These are phyloP conservation scores for Hypoxylon rubiginosum DNA, from an alignment of 2,329 filamentous ascomycete species.

Conservation along the genomic window DNA sequence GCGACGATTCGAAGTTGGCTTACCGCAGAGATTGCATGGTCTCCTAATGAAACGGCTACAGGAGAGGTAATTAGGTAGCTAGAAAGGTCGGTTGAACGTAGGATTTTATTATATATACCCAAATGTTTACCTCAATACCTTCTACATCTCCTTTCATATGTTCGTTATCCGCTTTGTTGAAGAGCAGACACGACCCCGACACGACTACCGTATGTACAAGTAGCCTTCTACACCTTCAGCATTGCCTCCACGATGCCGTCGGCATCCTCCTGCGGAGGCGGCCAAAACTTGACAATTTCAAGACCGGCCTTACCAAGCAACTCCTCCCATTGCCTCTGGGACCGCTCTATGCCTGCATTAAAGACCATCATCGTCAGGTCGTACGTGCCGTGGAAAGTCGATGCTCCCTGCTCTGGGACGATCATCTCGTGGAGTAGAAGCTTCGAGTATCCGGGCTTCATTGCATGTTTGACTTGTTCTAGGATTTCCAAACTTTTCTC, in stretches of 20 bases:
- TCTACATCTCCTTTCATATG: background rate
- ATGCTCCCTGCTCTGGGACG: constrained; percentile 44
- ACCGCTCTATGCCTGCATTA: constrained; percentile 47
- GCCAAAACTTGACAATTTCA: constrained; percentile 43
- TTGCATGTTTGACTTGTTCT: constrained; percentile 44
- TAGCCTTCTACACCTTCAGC: constrained; percentile 28
- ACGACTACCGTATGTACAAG: no score
- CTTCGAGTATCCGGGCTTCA: constrained; percentile 53
- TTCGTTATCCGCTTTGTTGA: background rate
- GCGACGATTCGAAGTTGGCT: no score
- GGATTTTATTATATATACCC: background rate
- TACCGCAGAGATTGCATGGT: no score
- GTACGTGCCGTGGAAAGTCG: constrained; percentile 41
- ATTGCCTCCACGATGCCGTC: constrained; percentile 46
- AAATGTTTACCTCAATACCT: background rate
- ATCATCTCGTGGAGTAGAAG: constrained; percentile 53
- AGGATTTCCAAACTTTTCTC: constrained; percentile 52
- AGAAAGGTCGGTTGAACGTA: no score
- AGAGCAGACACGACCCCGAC: no score
- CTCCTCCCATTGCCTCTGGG: constrained; percentile 45
- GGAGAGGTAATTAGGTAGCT: no score
- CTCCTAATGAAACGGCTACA: no score
- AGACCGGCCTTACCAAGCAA: constrained; percentile 45
- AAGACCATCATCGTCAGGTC: constrained; percentile 53
- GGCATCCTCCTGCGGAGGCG: constrained; percentile 40